Evolutionary conservation across 208 protist species (phyloP).

Genomic region (Wallacemonas sp.): DNA sequence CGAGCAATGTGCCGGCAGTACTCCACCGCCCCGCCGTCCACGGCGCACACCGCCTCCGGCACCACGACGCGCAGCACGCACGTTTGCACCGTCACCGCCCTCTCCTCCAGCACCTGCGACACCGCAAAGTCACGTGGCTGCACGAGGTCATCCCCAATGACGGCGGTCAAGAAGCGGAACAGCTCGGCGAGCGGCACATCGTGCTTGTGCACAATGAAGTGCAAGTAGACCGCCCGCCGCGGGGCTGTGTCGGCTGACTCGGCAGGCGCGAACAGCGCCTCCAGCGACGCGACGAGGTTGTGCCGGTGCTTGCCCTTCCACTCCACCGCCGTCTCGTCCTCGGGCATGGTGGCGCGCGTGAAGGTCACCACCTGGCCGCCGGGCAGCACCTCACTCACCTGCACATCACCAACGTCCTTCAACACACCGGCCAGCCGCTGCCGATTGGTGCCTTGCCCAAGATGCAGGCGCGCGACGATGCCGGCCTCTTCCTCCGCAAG

Average conservation of each 20-base stretch:
- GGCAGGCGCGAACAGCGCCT: conserved; percentile 1
- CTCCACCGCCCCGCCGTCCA: conserved; percentile 24
- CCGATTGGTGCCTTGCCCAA: conserved; percentile 7
- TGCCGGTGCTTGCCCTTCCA: conserved; percentile 17
- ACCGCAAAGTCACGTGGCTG: conserved; percentile 25
- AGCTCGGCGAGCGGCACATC: conserved; percentile 38
- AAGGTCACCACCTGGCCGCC: conserved; percentile 67
- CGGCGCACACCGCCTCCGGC: conserved; percentile 4
- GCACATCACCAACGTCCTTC: conserved; percentile 51
- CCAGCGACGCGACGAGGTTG: conserved; percentile 13
- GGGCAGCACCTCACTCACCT: conserved; percentile 70
- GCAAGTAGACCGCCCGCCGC: conserved; percentile 33
- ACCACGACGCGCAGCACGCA: conserved; percentile 43
- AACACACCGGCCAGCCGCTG: conserved; percentile 23
- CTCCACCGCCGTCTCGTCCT: conserved; percentile 16
- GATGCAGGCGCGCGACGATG: conserved; percentile 31
- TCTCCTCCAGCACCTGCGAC: conserved; percentile 18
- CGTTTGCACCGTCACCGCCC: conserved; percentile 52
- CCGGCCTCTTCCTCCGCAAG: conserved; percentile 32
- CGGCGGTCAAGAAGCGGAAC: conserved; percentile 27
- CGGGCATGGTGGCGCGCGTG: conserved; percentile 47
- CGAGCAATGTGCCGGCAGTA: conserved; percentile 34
- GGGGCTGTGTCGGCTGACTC: neutral
- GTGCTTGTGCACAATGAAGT: conserved; percentile 72
- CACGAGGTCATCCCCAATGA: conserved; percentile 14